These are phyloP conservation scores for Clavulina sp. DNA, from an alignment of 768 basidiomycete genomes.

Conservation along the genomic window DNA sequence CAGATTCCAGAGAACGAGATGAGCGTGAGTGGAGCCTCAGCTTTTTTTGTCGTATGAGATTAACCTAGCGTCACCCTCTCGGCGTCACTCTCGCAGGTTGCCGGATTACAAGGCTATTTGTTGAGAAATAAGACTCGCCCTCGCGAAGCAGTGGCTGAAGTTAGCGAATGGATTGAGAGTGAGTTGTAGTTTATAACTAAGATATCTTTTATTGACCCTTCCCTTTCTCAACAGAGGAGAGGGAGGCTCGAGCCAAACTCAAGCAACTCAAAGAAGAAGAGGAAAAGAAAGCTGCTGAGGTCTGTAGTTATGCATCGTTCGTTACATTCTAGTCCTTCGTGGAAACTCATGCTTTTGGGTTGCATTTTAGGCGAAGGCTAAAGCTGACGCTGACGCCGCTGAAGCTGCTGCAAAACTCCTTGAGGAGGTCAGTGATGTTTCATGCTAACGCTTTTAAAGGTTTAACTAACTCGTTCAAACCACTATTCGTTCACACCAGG, in stretches of 20 bases:
- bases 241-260: conserved; percentile 66
- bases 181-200: conserved; percentile 7
- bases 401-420: no score
- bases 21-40: conserved; percentile 37
- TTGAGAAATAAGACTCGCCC: conserved; percentile 75
- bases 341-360: no score
- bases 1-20: conserved; percentile 76
- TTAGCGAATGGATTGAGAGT: conserved; percentile 41
- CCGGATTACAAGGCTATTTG: conserved; percentile 68
- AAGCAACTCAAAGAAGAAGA: conserved; percentile 48
- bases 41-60: background rate
- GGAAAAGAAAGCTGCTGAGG: conserved; percentile 23
- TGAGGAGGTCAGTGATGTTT: no score
- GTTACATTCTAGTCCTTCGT: no score
- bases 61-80: conserved; percentile 1
- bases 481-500: no score
- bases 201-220: conserved; percentile 11
- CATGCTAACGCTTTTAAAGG: no score
- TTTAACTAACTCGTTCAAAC: no score
- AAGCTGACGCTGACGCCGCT: no score
- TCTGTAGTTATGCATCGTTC: no score
- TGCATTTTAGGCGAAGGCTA: no score
- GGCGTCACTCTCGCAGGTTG: conserved; percentile 54
- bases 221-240: conserved; percentile 34
- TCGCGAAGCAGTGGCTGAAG: conserved; percentile 66